Evolutionary conservation across 2,329 filamentous ascomycete genomes (phyloP), one percentile per base, ranked within the genome.

Genomic region (Mycogone perniciosa): DNA sequence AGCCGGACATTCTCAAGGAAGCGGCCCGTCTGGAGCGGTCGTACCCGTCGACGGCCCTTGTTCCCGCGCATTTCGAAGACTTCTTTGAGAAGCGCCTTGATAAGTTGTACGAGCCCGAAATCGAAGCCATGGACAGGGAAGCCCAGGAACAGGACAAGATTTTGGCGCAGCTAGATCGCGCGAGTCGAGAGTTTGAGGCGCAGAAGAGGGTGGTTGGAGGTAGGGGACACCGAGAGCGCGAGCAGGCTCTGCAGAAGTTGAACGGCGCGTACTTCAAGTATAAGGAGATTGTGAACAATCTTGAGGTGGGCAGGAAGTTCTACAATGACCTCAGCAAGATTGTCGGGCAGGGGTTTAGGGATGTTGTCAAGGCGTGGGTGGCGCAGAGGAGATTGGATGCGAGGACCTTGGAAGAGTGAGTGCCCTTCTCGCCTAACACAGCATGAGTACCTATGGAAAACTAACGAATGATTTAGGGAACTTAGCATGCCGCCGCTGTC

Each of bases 301-400:
- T 96, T 3, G 92, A 97, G 57, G 88, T 87, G 0, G 93, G 89
- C 1, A 78, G 92, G 48, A 96, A 93, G 66, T 99, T 99, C 65
- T 99, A 97, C 73, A 99, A 99, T 59, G 91, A 97, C 63, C 77
- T 99, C 4, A 88, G 87, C 43, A 88, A 86, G 68, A 90, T 97
- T 55, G 88, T 96, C 1, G 85, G 83, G 1, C 73, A 73, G 35
- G 77, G 85, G 7, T 97, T 96, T 66, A 78, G 90, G 13, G 92
- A 96, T 58, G 67, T 76, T 50, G 87, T 88, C 34, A 84, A 84
- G 57, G 80, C 78, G 2, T 97, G 95, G 76, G 86, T 87, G 1
- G 85, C 90, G 30, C 82, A 89, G 63, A 77, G 93, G 47, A 80
- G 90, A 46, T 81, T 86, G 57, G 92, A 97, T 60, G 90, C 90